Evolutionary conservation across 768 basidiomycete species (phyloP).

Genomic region (Psilocybe subaeruginosa): DNA sequence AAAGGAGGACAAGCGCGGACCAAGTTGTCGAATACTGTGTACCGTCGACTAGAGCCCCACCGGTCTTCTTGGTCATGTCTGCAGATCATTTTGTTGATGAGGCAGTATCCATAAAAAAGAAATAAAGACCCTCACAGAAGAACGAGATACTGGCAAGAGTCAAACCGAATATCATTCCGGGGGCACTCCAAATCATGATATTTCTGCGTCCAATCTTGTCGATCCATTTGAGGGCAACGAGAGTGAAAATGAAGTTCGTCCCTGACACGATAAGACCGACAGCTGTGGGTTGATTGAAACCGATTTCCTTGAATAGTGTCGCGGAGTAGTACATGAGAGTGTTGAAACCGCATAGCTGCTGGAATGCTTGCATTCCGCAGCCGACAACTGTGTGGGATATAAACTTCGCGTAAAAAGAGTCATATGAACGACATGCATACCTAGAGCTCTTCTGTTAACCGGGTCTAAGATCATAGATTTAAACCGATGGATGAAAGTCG

Average conservation of each 20-base stretch:
- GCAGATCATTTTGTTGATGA: background rate
- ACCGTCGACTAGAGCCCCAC: conserved; percentile 60
- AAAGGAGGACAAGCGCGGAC: conserved; percentile 70
- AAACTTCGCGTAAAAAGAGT: background rate
- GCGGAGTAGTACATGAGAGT: conserved; percentile 79
- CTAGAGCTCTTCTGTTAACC: conserved; percentile 69
- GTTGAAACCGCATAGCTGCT: conserved; percentile 86
- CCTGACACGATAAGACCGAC: conserved; percentile 80
- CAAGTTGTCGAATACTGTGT: conserved; percentile 59
- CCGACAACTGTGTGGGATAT: conserved; percentile 54
- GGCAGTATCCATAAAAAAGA: background rate
- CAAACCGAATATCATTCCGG: conserved; percentile 73
- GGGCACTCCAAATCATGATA: conserved; percentile 72
- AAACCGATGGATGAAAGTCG: conserved; percentile 60
- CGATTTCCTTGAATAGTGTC: conserved; percentile 79
- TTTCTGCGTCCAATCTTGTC: conserved; percentile 70
- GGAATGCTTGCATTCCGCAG: conserved; percentile 82
- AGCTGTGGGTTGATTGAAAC: conserved; percentile 81
- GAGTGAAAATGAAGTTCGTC: conserved; percentile 79
- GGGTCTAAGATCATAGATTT: conserved; percentile 57
- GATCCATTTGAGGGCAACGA: conserved; percentile 75
- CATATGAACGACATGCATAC: conserved; percentile 39
- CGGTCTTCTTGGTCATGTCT: conserved; percentile 67
- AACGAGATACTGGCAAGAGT: conserved; percentile 67
- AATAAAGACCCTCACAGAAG: conserved; percentile 49